A percentile compares a stretch with the other conserved stretches of the same genome.
These are phyloP conservation scores for Trypanosomatidae sp. DNA, from an alignment of 208 protist genomes.

Conservation along the genomic window DNA sequence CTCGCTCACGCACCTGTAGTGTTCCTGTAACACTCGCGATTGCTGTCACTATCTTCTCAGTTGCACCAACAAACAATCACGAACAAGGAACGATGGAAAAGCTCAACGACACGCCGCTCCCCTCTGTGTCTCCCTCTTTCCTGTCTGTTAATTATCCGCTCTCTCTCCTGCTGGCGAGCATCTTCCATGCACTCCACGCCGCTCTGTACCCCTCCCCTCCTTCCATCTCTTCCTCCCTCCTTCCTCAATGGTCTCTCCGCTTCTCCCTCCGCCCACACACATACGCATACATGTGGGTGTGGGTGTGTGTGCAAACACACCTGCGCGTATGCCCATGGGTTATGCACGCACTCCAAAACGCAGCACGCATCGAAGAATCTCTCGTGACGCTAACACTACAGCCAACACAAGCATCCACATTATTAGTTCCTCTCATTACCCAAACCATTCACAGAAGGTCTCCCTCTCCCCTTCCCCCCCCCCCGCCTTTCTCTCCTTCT, in stretches of 20 bases:
- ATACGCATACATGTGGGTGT: neutral
- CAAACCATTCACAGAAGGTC: neutral
- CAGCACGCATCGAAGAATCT: neutral
- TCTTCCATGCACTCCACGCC: neutral
- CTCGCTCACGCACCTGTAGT: neutral
- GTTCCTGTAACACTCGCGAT: neutral
- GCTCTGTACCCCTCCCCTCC: neutral
- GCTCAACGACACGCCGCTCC: neutral
- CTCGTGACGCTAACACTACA: neutral
- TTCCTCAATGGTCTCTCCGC: neutral
- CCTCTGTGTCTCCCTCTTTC: conserved; percentile 6
- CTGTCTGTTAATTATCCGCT: neutral
- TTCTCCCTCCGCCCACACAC: neutral
- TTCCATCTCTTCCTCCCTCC: neutral
- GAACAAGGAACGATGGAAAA: neutral
- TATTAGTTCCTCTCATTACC: conserved; percentile 14
- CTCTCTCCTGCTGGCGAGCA: neutral
- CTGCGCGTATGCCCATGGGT: too few relatives aligned
- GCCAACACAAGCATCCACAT: neutral
- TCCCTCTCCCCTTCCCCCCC: neutral
- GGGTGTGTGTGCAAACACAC: neutral
- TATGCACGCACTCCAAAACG: neutral
- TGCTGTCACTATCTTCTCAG: neutral
- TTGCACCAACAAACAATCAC: neutral
- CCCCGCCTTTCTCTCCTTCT: neutral